A percentile compares a stretch with the other conserved stretches of the same genome.
These are phyloP conservation scores for Sphenostylis stenocarpa DNA, from an alignment of 306 rosid genomes.

Conservation along the genomic window DNA sequence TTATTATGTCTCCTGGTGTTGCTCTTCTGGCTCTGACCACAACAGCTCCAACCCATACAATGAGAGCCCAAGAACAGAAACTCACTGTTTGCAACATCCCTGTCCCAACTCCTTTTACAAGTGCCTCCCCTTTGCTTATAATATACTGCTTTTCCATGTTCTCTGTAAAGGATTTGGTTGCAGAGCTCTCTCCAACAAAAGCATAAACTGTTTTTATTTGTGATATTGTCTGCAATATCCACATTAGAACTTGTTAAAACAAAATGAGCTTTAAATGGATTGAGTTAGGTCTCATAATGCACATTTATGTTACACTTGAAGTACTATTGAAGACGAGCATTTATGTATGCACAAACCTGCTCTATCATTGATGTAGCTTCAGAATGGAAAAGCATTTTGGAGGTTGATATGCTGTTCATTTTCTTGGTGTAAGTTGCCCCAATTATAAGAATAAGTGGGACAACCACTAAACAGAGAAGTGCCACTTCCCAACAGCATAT, in stretches of 20 bases:
- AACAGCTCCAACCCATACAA: conserved; percentile 88
- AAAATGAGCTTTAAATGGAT: background rate
- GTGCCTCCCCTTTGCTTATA: conserved; percentile 75
- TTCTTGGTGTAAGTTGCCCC: conserved; percentile 82
- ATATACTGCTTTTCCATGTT: conserved; percentile 56
- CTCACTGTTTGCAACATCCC: conserved; percentile 82
- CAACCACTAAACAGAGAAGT: conserved; percentile 63
- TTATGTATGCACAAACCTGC: conserved; percentile 49
- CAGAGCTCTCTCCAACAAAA: conserved; percentile 73
- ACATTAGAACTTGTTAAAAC: conserved; percentile 21
- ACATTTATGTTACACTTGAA: background rate
- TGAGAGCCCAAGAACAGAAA: conserved; percentile 81
- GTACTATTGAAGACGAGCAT: background rate
- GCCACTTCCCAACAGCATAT: conserved; percentile 78
- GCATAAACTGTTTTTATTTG: conserved; percentile 88
- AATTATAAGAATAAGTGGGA: conserved; percentile 70
- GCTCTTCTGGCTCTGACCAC: conserved; percentile 62
- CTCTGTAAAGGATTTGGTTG: conserved; percentile 55
- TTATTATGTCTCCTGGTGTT: conserved; percentile 65
- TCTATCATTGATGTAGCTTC: conserved; percentile 76
- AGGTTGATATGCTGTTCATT: conserved; percentile 62
- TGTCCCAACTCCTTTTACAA: conserved; percentile 79
- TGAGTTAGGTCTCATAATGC: background rate
- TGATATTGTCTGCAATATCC: conserved; percentile 63
- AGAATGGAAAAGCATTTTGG: conserved; percentile 65